These are phyloP conservation scores for Tylopilus vinaceipallidus DNA, from an alignment of 768 basidiomycete genomes.

Conservation along the genomic window DNA sequence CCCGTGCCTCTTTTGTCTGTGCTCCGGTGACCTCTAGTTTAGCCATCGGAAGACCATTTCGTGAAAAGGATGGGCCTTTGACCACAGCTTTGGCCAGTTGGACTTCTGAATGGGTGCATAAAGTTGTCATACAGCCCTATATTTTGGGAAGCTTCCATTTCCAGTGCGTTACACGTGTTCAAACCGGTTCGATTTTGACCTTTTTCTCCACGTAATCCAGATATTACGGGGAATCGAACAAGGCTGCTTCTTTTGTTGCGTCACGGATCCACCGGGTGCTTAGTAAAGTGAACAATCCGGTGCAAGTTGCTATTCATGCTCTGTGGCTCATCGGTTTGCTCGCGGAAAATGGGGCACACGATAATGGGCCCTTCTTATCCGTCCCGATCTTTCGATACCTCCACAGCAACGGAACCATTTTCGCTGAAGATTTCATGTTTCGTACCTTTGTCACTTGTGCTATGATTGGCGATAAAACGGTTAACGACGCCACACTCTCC, in stretches of 20 bases:
- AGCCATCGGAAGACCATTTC: background rate
- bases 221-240: slow-evolving; percentile 11
- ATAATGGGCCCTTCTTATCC: slow-evolving; percentile 25
- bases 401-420: slow-evolving; percentile 24
- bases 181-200: background rate
- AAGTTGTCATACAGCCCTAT: slow-evolving; percentile 24
- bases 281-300: slow-evolving; percentile 24
- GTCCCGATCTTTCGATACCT: slow-evolving; percentile 32
- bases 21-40: background rate
- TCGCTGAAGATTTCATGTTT: slow-evolving; percentile 36
- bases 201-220: slow-evolving; percentile 7
- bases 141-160: slow-evolving; percentile 15
- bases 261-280: slow-evolving; percentile 23
- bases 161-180: slow-evolving; percentile 16
- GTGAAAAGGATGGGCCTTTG: slow-evolving; percentile 5
- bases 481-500: slow-evolving; percentile 33
- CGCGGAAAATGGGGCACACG: slow-evolving; percentile 10
- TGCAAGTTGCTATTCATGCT: slow-evolving; percentile 28
- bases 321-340: slow-evolving; percentile 35
- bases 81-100: slow-evolving; percentile 21
- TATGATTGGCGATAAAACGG: slow-evolving; percentile 35
- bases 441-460: slow-evolving; percentile 34
- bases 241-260: slow-evolving; percentile 9
- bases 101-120: slow-evolving; percentile 27
- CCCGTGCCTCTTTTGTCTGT: background rate